Evolutionary conservation across 2,329 filamentous ascomycete species (phyloP).

Genomic region (Botrytis pseudocinerea): DNA sequence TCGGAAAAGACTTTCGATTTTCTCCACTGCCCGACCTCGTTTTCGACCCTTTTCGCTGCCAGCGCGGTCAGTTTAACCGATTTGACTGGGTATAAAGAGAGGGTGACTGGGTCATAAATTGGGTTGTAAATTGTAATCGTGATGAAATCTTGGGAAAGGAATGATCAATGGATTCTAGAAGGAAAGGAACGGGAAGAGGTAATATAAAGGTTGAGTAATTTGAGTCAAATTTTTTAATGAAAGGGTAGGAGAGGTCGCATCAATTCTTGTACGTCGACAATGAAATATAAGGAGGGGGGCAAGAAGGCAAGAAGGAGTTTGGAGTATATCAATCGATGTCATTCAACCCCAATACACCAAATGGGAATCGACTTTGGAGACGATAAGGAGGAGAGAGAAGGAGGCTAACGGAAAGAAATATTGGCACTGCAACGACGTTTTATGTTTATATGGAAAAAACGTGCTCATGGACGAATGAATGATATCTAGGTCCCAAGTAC

Average conservation of each 20-base stretch:
- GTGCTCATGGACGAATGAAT: not conserved
- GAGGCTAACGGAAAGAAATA: not conserved
- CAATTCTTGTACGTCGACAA: not conserved
- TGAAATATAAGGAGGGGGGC: not conserved
- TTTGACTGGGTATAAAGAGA: not conserved
- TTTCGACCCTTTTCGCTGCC: conserved; percentile 14
- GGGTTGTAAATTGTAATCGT: not conserved
- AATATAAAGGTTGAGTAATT: conserved; percentile 9
- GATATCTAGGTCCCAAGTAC: too few species aligned
- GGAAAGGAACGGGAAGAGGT: not conserved
- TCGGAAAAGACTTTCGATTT: conserved; percentile 3
- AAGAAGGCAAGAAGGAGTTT: not conserved
- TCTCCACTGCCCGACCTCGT: conserved; percentile 12
- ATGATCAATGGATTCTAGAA: conserved; percentile 10
- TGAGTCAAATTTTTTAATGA: not conserved
- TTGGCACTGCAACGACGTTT: not conserved
- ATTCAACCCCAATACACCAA: not conserved
- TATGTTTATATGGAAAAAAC: not conserved
- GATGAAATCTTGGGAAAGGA: conserved; percentile 10
- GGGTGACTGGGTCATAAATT: conserved; percentile 1
- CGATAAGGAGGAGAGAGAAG: not conserved
- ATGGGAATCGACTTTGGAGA: not conserved
- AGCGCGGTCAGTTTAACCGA: conserved; percentile 17
- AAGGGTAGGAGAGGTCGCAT: not conserved
- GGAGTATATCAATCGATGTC: conserved; percentile 2